Conservation (phyloP, 306 rosid species). For the Cucurbita ficifolia region DNA sequence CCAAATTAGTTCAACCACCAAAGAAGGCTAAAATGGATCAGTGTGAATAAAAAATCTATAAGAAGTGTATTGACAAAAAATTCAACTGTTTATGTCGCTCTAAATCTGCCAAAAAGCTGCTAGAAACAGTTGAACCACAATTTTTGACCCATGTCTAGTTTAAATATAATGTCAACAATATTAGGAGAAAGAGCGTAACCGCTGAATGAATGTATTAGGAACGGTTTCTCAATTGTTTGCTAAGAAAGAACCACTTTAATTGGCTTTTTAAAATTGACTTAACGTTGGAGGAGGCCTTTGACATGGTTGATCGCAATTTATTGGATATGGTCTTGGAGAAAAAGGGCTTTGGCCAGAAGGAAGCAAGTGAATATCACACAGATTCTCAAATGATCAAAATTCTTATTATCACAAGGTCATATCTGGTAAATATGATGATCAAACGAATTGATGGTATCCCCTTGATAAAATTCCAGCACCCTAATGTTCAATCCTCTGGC, state of each 20-base stretch:
- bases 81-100: too few species aligned
- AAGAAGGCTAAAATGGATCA: background rate
- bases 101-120: background rate
- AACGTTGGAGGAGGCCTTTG: background rate
- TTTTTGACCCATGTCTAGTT: background rate
- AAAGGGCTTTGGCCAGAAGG: background rate
- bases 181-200: background rate
- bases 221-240: background rate
- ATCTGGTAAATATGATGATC: background rate
- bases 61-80: too few species aligned
- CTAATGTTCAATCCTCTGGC: background rate
- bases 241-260: background rate
- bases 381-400: background rate
- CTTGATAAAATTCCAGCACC: background rate
- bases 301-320: background rate
- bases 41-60: too few species aligned
- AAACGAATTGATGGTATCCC: background rate
- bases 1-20: background rate
- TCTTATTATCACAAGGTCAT: background rate
- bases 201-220: background rate
- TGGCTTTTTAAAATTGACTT: background rate
- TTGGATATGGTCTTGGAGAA: background rate
- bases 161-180: background rate
- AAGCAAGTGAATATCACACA: background rate
- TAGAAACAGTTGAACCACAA: background rate